These are phyloP conservation scores for Bocquillonia castaneifolia DNA, from an alignment of 441 rosid species.

Conservation along the genomic window DNA sequence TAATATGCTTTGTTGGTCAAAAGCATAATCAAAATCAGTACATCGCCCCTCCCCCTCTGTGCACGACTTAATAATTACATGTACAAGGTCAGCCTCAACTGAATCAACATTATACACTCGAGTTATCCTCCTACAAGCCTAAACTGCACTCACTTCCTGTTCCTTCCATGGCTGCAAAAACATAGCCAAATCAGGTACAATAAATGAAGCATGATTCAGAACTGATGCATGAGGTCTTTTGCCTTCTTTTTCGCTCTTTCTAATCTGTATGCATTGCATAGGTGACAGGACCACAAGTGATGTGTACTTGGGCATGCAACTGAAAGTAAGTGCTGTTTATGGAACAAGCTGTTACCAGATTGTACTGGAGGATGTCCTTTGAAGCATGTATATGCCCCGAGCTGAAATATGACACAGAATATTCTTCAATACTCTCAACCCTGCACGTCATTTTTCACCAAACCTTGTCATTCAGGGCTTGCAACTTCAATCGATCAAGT, in stretches of 20 bases:
- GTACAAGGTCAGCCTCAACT: conserved; percentile 2
- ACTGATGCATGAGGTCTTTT: neutral
- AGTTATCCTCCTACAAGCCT: neutral
- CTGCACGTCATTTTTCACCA: conserved; percentile 39
- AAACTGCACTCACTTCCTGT: conserved; percentile 19
- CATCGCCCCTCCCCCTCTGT: too few relatives aligned
- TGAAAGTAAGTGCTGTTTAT: conserved; percentile 4
- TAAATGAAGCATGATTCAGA: neutral
- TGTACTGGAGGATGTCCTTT: conserved; percentile 34
- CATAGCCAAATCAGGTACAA: conserved; percentile 5
- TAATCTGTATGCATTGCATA: neutral
- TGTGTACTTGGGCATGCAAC: neutral
- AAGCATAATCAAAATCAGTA: neutral
- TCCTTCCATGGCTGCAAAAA: conserved; percentile 27
- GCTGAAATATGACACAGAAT: conserved; percentile 71
- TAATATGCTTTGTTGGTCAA: neutral
- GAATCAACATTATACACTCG: neutral
- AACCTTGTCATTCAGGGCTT: neutral
- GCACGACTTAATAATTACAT: neutral
- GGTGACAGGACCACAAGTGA: neutral
- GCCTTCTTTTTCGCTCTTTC: neutral
- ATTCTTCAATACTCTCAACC: conserved; percentile 69
- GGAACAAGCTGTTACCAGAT: conserved; percentile 27
- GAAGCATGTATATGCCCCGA: conserved; percentile 70
- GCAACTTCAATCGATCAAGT: neutral